Evolutionary conservation across 2,329 filamentous ascomycete species (phyloP).

Genomic region (Colletotrichum godetiae): DNA sequence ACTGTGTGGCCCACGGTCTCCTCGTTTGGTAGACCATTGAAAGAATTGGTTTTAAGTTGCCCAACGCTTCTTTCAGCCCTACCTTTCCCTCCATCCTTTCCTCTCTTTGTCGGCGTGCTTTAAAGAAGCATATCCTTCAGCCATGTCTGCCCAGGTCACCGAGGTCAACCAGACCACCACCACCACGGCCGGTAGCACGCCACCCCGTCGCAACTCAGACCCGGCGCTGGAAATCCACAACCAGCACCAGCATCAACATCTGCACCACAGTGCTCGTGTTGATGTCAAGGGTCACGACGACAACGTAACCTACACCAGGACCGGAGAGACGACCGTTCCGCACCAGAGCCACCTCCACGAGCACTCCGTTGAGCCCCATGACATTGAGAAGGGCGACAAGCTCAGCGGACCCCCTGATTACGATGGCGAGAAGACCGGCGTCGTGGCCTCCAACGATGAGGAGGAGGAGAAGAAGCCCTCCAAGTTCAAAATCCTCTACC

Average conservation of each 20-base stretch:
- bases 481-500: conserved; percentile 52
- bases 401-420: conserved; percentile 47
- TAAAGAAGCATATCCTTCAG: conserved; percentile 8
- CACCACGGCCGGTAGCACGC: conserved; percentile 22
- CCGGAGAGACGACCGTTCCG: conserved; percentile 51
- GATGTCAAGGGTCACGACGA: conserved; percentile 48
- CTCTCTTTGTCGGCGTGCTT: background rate
- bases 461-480: conserved; percentile 39
- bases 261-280: conserved; percentile 52
- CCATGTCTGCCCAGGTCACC: conserved; percentile 32
- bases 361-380: conserved; percentile 38
- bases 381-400: conserved; percentile 41
- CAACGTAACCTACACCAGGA: conserved; percentile 60
- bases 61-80: conserved; percentile 1
- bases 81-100: background rate
- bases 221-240: conserved; percentile 50
- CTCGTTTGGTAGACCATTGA: background rate
- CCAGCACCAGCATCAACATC: conserved; percentile 57
- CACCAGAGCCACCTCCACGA: conserved; percentile 46
- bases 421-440: conserved; percentile 52
- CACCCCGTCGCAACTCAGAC: conserved; percentile 43
- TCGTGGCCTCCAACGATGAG: conserved; percentile 44
- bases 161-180: conserved; percentile 25
- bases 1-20: conserved; percentile 16
- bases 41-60: conserved; percentile 3